Conservation (phyloP, 257 asterid species). For the Nicotiana benthamiana region DNA sequence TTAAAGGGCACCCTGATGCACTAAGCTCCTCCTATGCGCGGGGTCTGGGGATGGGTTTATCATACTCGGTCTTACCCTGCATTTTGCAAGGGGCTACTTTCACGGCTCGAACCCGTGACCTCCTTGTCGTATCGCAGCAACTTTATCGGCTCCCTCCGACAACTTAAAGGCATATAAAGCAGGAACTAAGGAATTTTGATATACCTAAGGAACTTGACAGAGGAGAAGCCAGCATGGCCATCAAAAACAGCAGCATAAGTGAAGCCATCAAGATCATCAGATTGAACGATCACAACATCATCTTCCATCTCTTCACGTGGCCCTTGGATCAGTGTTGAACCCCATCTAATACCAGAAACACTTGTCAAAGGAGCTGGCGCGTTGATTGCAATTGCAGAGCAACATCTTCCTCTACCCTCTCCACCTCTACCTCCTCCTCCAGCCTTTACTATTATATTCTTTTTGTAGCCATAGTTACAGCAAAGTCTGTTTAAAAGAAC, state of each 20-base stretch:
- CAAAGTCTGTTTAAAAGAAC: slow-evolving; percentile 36
- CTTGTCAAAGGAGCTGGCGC: slow-evolving; percentile 46
- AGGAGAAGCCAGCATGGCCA: slow-evolving; percentile 91
- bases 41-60: too few species aligned
- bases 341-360: slow-evolving; percentile 70
- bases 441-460: slow-evolving; percentile 26
- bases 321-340: slow-evolving; percentile 61
- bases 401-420: slow-evolving; percentile 30
- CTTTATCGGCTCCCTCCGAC: too few species aligned
- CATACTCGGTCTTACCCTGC: too few species aligned
- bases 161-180: too few species aligned
- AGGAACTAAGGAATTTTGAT: neutral
- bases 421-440: slow-evolving; percentile 1
- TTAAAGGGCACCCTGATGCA: too few species aligned
- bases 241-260: slow-evolving; percentile 86
- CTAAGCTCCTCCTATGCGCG: too few species aligned
- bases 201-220: slow-evolving; percentile 75
- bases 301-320: slow-evolving; percentile 99
- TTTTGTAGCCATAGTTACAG: slow-evolving; percentile 33
- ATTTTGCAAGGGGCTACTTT: too few species aligned
- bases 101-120: too few species aligned
- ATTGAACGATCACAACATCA: slow-evolving; percentile 51
- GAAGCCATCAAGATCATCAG: slow-evolving; percentile 60
- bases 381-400: slow-evolving; percentile 76
- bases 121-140: too few species aligned